Base-by-base conservation (phyloP, 495 filamentous ascomycete species). In the Neurospora terricola region DNA sequence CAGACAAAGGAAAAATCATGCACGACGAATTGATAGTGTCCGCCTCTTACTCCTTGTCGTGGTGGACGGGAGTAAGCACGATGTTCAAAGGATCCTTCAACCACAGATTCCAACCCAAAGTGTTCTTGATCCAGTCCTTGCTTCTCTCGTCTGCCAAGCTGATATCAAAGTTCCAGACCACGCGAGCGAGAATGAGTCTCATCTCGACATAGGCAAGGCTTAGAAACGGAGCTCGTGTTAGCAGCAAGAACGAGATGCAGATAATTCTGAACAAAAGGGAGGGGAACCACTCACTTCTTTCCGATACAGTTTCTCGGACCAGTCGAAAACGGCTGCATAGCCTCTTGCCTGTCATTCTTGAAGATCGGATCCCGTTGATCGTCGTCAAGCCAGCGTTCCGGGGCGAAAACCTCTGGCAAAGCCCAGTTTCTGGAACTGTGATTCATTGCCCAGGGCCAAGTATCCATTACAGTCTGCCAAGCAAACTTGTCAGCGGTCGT, bases 111-210 rank as follows among this genome's bases (percentile, higher is more conserved):
- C 45, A 54, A 11, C 11, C 45, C 4, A 27, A 54, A 1, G 74
- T 78, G 30, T 75, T 73, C 38, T 78, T 76, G 2, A 79, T 45
- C 12, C 77, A 75, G 75, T 77, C 79, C 38, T 83, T 75, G 36
- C 77, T 73, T 7, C 74, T 76, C 42, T 87, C 80, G 27, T 83
- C 78, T 1, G 71, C 74, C 7, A 88, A 72, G 72, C 84, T 80
- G 73, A 87, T 70, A 66, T 88, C 85, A 74, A 86, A 89, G 66
- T 80, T 83, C 78, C 81, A 89, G 0, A 87, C 54, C 34, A 89
- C 70, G 43, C 84, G 85, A 0, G 86, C 79, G 0, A 90, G 73
- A 30, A 89, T 82, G 0, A 86, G 69, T 0, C 81, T 73, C 76
- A 88, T 86, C 74, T 89, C 86, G 3, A 78, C 72, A 37, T 79